Percentiles rank a stretch among this genome's conserved stretches.
These are phyloP conservation scores for Coemansia sp. DNA, from an alignment of 192 early-diverging fungal genomes.

Conservation along the genomic window DNA sequence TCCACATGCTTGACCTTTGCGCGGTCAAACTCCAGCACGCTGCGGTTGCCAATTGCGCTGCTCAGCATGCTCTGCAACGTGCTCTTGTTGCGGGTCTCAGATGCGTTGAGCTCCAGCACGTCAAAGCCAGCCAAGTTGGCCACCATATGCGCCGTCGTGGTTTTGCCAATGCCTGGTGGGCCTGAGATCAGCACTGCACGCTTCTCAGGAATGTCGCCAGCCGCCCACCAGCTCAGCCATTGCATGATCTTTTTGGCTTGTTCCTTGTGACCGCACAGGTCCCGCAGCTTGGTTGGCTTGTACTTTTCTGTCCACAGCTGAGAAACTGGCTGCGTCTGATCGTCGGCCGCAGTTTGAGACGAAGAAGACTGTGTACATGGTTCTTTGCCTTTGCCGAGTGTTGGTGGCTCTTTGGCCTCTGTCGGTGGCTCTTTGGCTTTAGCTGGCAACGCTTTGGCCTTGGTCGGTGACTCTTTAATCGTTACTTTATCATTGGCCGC, in stretches of 20 bases:
- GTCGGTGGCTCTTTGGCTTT: neutral
- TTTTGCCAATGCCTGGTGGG: slow-evolving; percentile 98
- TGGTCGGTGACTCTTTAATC: neutral
- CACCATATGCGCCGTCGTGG: slow-evolving; percentile 90
- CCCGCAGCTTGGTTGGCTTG: slow-evolving; percentile 71
- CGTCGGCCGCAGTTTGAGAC: neutral
- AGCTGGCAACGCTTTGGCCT: neutral
- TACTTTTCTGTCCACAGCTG: slow-evolving; percentile 95
- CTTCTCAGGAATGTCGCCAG: slow-evolving; percentile 19
- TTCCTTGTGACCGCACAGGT: slow-evolving; percentile 86
- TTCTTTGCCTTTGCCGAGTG: neutral
- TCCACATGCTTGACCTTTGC: slow-evolving; percentile 21
- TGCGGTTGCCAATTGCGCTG: slow-evolving; percentile 60
- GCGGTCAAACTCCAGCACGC: slow-evolving; percentile 60
- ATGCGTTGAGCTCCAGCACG: slow-evolving; percentile 94
- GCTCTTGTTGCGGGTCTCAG: slow-evolving; percentile 90
- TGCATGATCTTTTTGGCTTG: slow-evolving; percentile 63
- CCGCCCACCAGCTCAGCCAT: slow-evolving; percentile 80
- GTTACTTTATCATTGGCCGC: neutral
- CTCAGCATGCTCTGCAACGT: slow-evolving; percentile 64
- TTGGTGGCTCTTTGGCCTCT: neutral
- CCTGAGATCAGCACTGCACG: slow-evolving; percentile 85
- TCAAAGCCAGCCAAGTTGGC: slow-evolving; percentile 78
- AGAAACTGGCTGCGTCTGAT: neutral
- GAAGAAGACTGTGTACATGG: neutral